phyloP scores from a whole-genome alignment of 2,329 filamentous ascomycete genomes.

The Bimuria novae-zelandiae region DNA sequence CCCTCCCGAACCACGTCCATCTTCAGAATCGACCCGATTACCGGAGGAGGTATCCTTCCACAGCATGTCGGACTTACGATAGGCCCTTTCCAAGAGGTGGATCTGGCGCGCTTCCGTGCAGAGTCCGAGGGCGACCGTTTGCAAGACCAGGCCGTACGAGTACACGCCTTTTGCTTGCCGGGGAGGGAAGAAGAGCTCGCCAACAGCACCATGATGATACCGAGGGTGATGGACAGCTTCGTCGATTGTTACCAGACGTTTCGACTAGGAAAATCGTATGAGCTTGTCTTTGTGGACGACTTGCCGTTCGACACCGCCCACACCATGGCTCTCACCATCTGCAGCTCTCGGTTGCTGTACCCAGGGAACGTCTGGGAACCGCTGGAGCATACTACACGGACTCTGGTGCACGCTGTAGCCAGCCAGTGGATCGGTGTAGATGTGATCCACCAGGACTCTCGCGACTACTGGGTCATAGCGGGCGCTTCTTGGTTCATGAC shows the following conservation, averaged over 20 bases:
- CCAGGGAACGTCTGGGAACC: conserved; percentile 84
- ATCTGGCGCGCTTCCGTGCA: conserved; percentile 85
- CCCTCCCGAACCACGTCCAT: conserved; percentile 84
- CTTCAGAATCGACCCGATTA: conserved; percentile 70
- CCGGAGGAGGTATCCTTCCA: conserved; percentile 62
- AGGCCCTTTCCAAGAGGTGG: conserved; percentile 92
- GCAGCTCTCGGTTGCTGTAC: conserved; percentile 84
- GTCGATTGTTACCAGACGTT: conserved; percentile 87
- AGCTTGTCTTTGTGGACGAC: conserved; percentile 93
- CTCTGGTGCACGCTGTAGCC: conserved; percentile 80
- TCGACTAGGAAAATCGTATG: conserved; percentile 83
- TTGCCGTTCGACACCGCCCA: conserved; percentile 74
- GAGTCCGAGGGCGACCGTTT: conserved; percentile 92
- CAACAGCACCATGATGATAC: conserved; percentile 84
- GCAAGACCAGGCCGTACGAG: conserved; percentile 82
- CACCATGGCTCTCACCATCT: conserved; percentile 82
- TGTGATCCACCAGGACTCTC: conserved; percentile 79
- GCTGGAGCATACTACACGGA: conserved; percentile 79
- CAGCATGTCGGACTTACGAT: conserved; percentile 93
- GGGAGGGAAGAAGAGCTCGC: conserved; percentile 79
- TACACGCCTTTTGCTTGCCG: conserved; percentile 90
- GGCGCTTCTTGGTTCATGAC: conserved; percentile 95
- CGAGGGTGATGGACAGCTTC: conserved; percentile 86
- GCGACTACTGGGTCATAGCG: conserved; percentile 86
- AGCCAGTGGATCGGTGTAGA: conserved; percentile 95